These are phyloP conservation scores for Paracoccidioides lutzii DNA, from an alignment of 2,329 filamentous ascomycete species.

Conservation along the genomic window DNA sequence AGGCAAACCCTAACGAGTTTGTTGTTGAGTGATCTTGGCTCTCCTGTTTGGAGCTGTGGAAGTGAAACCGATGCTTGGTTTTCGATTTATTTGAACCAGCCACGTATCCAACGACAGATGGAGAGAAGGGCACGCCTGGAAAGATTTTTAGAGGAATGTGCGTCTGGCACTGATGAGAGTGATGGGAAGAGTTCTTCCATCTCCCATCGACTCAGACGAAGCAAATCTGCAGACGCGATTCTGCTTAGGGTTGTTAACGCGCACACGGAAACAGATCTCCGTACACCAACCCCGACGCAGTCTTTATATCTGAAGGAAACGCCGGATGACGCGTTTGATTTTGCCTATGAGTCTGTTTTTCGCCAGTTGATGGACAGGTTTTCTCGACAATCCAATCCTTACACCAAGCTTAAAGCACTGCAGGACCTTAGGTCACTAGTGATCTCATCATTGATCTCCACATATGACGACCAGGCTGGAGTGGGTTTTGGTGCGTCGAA, in stretches of 20 bases:
- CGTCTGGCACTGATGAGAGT: not conserved
- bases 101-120: slow-evolving; percentile 30
- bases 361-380: slow-evolving; percentile 70
- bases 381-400: slow-evolving; percentile 77
- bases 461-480: slow-evolving; percentile 26
- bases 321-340: slow-evolving; percentile 27
- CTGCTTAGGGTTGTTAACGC: not conserved
- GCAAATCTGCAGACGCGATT: slow-evolving; percentile 22
- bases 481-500: not conserved
- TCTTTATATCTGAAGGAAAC: not conserved
- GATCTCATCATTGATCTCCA: slow-evolving; percentile 55
- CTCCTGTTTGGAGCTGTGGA: slow-evolving; percentile 70
- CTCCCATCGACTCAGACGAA: slow-evolving; percentile 16
- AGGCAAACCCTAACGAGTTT: slow-evolving; percentile 71
- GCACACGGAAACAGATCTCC: not conserved
- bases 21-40: slow-evolving; percentile 78
- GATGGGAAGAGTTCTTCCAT: not conserved
- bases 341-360: slow-evolving; percentile 72
- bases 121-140: slow-evolving; percentile 26
- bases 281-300: not conserved
- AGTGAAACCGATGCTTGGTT: slow-evolving; percentile 93
- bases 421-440: slow-evolving; percentile 75
- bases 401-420: slow-evolving; percentile 69
- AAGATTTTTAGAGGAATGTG: slow-evolving; percentile 26
- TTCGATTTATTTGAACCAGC: slow-evolving; percentile 38